A percentile compares a stretch with the other conserved stretches of the same genome.
phyloP scores from a whole-genome alignment of 257 asterid species.

The Schizonepeta tenuifolia region DNA sequence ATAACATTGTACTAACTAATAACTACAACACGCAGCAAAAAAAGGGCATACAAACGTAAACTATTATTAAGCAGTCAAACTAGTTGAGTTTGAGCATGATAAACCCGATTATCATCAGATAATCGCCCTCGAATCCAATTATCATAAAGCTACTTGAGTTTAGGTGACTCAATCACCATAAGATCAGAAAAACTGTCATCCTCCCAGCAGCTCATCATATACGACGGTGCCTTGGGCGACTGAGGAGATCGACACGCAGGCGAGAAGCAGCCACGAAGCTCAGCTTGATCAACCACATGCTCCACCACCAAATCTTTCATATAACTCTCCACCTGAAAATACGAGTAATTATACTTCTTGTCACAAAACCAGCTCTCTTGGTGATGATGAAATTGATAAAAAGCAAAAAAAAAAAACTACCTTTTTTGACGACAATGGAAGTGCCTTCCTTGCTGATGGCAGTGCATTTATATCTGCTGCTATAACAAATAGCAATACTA shows the following conservation, averaged over 20 bases:
- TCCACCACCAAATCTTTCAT: conserved; percentile 59
- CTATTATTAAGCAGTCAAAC: too few species aligned
- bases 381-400: not conserved
- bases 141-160: conserved; percentile 20
- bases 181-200: conserved; percentile 46
- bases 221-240: conserved; percentile 45
- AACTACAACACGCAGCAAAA: not conserved
- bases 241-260: conserved; percentile 57
- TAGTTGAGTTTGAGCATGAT: too few species aligned
- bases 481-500: not conserved
- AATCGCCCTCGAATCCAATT: conserved; percentile 22
- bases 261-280: conserved; percentile 36
- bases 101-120: conserved; percentile 38
- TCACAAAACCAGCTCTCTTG: not conserved
- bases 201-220: conserved; percentile 51
- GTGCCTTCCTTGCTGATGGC: conserved; percentile 39
- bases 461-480: conserved; percentile 39
- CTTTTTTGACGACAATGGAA: conserved; percentile 45
- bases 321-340: conserved; percentile 22
- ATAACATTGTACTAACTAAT: not conserved
- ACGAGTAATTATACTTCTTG: not conserved
- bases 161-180: conserved; percentile 49
- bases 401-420: conserved; percentile 40
- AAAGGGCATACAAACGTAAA: conserved; percentile 14
- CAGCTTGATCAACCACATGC: conserved; percentile 33